These are phyloP conservation scores for Lactarius hatsudake DNA, from an alignment of 768 basidiomycete species.

Conservation along the genomic window DNA sequence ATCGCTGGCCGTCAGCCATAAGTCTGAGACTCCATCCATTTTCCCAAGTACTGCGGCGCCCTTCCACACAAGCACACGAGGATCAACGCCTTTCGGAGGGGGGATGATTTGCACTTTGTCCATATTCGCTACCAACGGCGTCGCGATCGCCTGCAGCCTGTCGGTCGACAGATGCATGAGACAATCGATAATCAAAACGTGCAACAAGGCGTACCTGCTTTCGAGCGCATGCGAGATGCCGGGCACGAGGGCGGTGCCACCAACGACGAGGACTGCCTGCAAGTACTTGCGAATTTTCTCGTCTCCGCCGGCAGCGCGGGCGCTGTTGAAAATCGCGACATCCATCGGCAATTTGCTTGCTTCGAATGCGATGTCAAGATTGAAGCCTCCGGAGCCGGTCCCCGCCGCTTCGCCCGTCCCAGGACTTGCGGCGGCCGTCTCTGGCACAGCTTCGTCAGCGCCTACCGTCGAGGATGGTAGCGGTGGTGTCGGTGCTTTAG, in stretches of 20 bases:
- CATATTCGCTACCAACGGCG: constrained; percentile 78
- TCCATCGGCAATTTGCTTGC: constrained; percentile 89
- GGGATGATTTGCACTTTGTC: constrained; percentile 89
- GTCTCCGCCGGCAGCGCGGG: constrained; percentile 82
- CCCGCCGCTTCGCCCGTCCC: constrained; percentile 11
- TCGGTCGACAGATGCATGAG: constrained; percentile 9
- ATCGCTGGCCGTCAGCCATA: constrained; percentile 85
- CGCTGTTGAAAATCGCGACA: constrained; percentile 89
- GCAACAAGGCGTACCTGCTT: constrained; percentile 59
- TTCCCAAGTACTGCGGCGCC: constrained; percentile 88
- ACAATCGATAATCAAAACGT: background rate
- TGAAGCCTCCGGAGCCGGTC: constrained; percentile 35
- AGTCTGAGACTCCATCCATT: constrained; percentile 84
- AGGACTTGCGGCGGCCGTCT: constrained; percentile 14
- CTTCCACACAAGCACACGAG: constrained; percentile 89
- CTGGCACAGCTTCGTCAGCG: constrained; percentile 11
- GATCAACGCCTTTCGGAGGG: constrained; percentile 91
- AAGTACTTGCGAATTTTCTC: constrained; percentile 89
- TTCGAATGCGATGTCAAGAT: constrained; percentile 79
- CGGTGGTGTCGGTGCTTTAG: constrained; percentile 27
- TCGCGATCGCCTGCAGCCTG: constrained; percentile 80
- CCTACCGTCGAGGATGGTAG: constrained; percentile 26
- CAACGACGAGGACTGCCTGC: constrained; percentile 82
- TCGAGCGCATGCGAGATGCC: constrained; percentile 85
- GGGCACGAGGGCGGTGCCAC: constrained; percentile 76